Percentiles rank a stretch among this genome's conserved stretches.
Evolutionary conservation across 1,139 yeast species (phyloP).

Genomic region (Candida labiduridarum): DNA sequence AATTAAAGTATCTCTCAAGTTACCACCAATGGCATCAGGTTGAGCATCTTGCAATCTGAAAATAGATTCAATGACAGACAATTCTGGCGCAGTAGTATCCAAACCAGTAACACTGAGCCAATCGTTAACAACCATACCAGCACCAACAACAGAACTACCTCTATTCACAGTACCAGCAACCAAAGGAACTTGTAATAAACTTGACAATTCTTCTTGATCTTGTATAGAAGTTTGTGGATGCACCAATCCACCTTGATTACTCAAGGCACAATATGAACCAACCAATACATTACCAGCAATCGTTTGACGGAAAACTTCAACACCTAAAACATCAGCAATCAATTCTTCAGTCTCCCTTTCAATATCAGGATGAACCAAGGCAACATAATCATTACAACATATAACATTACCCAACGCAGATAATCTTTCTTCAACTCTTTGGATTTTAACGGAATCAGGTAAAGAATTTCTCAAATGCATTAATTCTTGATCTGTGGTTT

Average conservation of each 20-base stretch:
- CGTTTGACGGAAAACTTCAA: constrained; percentile 98
- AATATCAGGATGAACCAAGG: constrained; percentile 97
- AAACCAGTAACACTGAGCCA: constrained; percentile 97
- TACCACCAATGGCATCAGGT: constrained; percentile 80
- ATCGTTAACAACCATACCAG: constrained; percentile 98
- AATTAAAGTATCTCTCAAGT: constrained; percentile 86
- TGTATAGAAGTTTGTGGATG: constrained; percentile 97
- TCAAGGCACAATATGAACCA: constrained; percentile 92
- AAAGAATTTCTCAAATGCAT: constrained; percentile 96
- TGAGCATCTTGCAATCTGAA: constrained; percentile 90
- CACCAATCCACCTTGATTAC: constrained; percentile 97
- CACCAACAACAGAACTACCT: constrained; percentile 97
- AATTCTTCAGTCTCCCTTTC: constrained; percentile 99
- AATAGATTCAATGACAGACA: constrained; percentile 94
- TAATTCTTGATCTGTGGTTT: constrained; percentile 98
- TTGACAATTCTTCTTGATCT: constrained; percentile 97
- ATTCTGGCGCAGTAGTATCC: constrained; percentile 98
- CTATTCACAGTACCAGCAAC: constrained; percentile 99
- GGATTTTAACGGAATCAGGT: constrained; percentile 95
- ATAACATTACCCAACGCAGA: constrained; percentile 97
- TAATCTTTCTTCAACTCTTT: constrained; percentile 96
- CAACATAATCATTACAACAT: constrained; percentile 98
- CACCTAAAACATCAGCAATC: constrained; percentile 98
- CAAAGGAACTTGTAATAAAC: constrained; percentile 92
- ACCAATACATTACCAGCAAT: constrained; percentile 97